Base-by-base conservation (phyloP, 148 eudicot genomes). In the Arbutus unedo region DNA sequence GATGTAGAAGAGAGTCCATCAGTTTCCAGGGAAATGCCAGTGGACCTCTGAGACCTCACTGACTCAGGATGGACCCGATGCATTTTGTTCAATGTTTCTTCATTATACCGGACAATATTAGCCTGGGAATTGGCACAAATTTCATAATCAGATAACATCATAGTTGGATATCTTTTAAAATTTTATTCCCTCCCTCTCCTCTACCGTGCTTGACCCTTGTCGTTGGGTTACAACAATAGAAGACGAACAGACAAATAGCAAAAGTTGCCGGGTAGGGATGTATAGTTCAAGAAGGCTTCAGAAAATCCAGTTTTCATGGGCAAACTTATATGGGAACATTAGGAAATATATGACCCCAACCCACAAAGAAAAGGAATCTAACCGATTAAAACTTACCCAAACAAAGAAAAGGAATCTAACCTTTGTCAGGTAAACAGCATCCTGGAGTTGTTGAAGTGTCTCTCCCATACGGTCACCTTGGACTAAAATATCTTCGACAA, bases 401-500 rank as follows among this genome's bases (percentile, higher is more conserved):
- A 72, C 15, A 48, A 49, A 66, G 77, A 76, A 45, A 78, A 78
- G 41, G 86, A 73, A 84, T 51, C 4, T 8, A 68, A 88, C 98
- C 98, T 94, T 96, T 73, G 99, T 96, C 89, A 96, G 74, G 87
- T 89, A 87, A 77, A 94, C 96, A 86, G 96, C 99, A 93, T 96
- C 99, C 88, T 93, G 99, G 55, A 96, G 91, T 87, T 92, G 93
- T 84, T 92, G 93, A 85, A 96, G 90, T 74, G 93, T 93, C 82
- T 92, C 96, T 85, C 82, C 88, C 87, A 96, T 92, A 51, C 56
- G 87, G 85, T 96, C 98, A 83, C 97, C 93, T 90, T 92, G 97
- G 60, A 87, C 91, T 82, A 92, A 72, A 84, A 96, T 93, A 80
- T 96, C 98, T 88, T 96, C 91, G 74, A 91, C 91, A 79, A 96